Conservation (phyloP, 768 basidiomycete genomes). For the Hortiboletus flavorubellus region DNA sequence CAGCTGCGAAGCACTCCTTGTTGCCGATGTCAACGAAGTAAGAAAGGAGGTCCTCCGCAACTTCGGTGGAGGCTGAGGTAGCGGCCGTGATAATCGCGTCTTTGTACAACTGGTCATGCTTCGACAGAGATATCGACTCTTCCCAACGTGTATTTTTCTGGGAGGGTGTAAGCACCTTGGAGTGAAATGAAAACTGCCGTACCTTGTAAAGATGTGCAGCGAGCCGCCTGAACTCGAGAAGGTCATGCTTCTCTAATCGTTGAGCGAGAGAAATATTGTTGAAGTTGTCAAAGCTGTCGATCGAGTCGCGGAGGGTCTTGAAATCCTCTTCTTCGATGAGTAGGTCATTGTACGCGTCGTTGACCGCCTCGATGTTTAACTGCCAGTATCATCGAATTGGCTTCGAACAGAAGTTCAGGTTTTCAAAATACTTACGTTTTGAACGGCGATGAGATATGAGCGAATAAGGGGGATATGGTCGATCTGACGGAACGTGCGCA, state of each 20-base stretch:
- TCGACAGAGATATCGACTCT: constrained; percentile 91
- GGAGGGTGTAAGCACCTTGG: background rate
- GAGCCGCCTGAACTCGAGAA: constrained; percentile 92
- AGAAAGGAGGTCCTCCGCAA: constrained; percentile 90
- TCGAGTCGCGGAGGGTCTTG: constrained; percentile 94
- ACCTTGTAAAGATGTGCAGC: constrained; percentile 97
- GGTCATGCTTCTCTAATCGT: constrained; percentile 82
- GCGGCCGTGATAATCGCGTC: constrained; percentile 95
- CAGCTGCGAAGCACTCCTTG: constrained; percentile 94
- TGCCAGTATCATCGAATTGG: constrained; percentile 33
- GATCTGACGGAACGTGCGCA: constrained; percentile 91
- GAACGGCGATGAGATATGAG: constrained; percentile 94
- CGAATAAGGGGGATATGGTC: constrained; percentile 96
- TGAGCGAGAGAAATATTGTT: constrained; percentile 85
- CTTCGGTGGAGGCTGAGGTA: constrained; percentile 75
- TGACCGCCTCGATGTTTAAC: constrained; percentile 95
- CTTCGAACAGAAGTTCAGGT: background rate
- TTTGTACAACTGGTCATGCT: constrained; percentile 96
- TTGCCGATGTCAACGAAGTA: constrained; percentile 99
- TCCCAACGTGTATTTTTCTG: constrained; percentile 97
- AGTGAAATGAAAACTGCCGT: constrained; percentile 3
- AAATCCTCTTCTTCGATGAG: constrained; percentile 99
- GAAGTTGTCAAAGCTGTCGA: constrained; percentile 98
- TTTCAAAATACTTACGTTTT: constrained; percentile 57
- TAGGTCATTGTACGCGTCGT: constrained; percentile 97